phyloP scores from a whole-genome alignment of 495 filamentous ascomycete genomes.

The Aspergillus egyptiacus region DNA sequence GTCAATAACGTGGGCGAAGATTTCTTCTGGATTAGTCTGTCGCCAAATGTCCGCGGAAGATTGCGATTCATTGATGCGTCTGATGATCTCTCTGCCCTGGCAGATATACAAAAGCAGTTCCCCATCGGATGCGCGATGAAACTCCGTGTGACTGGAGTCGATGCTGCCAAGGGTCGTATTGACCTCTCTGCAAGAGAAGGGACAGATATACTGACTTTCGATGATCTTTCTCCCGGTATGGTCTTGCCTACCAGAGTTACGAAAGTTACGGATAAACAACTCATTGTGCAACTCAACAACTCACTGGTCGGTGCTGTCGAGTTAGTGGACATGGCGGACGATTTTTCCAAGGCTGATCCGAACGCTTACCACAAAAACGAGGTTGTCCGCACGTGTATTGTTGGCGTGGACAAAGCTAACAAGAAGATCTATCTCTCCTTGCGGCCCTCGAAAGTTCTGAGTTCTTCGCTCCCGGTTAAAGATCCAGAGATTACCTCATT shows the following conservation, averaged over 20 bases:
- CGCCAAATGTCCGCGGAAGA: conserved; percentile 83
- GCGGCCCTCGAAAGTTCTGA: conserved; percentile 82
- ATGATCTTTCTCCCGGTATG: conserved; percentile 67
- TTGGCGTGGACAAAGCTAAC: conserved; percentile 72
- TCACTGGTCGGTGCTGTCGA: conserved; percentile 65
- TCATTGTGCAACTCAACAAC: conserved; percentile 82
- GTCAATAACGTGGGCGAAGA: conserved; percentile 79
- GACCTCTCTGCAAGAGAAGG: conserved; percentile 71
- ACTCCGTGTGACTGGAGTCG: conserved; percentile 69
- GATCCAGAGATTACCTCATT: conserved; percentile 69
- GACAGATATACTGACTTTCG: conserved; percentile 52
- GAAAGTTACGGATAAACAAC: conserved; percentile 72
- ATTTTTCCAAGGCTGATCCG: conserved; percentile 70
- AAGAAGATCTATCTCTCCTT: conserved; percentile 76
- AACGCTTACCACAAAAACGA: conserved; percentile 72
- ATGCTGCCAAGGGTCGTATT: conserved; percentile 64
- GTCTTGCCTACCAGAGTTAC: conserved; percentile 77
- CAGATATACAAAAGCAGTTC: conserved; percentile 73
- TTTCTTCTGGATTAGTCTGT: conserved; percentile 81
- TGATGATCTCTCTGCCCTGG: conserved; percentile 71
- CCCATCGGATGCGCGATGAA: conserved; percentile 80
- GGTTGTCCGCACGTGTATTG: conserved; percentile 73
- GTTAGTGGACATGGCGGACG: conserved; percentile 74
- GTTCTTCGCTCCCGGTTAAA: conserved; percentile 74
- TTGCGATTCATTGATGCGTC: conserved; percentile 75